These are phyloP conservation scores for Vararia minispora DNA, from an alignment of 768 basidiomycete genomes.

Conservation along the genomic window DNA sequence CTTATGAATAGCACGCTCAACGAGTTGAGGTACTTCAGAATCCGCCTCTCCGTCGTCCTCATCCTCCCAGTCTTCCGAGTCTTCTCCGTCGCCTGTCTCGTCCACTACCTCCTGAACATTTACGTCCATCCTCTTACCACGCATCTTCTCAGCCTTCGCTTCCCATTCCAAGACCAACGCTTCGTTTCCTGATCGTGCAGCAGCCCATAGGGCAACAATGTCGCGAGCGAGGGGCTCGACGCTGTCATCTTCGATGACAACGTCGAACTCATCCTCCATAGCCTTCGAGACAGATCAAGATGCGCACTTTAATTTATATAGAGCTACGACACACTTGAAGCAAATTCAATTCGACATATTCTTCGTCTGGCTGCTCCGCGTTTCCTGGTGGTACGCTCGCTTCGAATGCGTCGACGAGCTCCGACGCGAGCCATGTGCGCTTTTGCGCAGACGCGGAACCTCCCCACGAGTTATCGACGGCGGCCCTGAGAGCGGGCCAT, in stretches of 20 bases:
- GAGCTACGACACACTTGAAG: too few relatives aligned
- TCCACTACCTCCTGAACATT: slow-evolving; percentile 39
- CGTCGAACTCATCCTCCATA: slow-evolving; percentile 86
- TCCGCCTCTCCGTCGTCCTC: slow-evolving; percentile 37
- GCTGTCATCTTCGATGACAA: slow-evolving; percentile 75
- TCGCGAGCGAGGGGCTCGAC: slow-evolving; percentile 64
- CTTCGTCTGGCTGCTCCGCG: slow-evolving; percentile 42
- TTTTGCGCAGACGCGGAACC: slow-evolving; percentile 62
- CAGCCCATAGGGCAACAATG: slow-evolving; percentile 58
- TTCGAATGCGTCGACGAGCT: slow-evolving; percentile 73
- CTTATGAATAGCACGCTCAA: slow-evolving; percentile 26
- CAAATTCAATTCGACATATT: slow-evolving; percentile 74
- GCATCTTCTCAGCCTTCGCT: slow-evolving; percentile 42
- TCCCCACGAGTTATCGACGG: slow-evolving; percentile 81
- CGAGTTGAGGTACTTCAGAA: slow-evolving; percentile 46
- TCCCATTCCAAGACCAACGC: slow-evolving; percentile 52
- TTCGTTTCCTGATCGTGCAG: slow-evolving; percentile 31
- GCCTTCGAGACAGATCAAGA: too few relatives aligned
- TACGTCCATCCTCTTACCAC: slow-evolving; percentile 43
- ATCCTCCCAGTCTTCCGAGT: slow-evolving; percentile 21
- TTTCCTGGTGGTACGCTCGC: slow-evolving; percentile 17
- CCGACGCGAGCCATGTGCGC: slow-evolving; percentile 75
- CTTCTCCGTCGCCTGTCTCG: slow-evolving; percentile 29
- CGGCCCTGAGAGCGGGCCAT: slow-evolving; percentile 83
- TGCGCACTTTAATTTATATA: too few relatives aligned